Evolutionary conservation across 2,329 filamentous ascomycete genomes (phyloP).

Genomic region (Cladophialophora bantiana): DNA sequence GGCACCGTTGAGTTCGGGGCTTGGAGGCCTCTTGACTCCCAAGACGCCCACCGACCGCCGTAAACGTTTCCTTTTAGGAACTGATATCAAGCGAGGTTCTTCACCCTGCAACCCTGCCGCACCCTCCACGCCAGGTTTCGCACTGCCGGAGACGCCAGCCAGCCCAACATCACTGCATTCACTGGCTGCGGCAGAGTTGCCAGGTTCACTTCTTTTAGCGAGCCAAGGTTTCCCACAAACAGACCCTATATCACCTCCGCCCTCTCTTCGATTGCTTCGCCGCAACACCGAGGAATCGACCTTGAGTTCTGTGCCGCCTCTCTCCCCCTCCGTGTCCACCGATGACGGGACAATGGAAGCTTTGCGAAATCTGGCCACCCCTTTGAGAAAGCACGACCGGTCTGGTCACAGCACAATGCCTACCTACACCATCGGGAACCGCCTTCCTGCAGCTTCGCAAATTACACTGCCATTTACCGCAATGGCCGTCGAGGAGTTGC

Average conservation of each 20-base stretch:
- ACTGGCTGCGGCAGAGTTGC: conserved; percentile 28
- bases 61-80: conserved; percentile 3
- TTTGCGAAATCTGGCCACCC: conserved; percentile 28
- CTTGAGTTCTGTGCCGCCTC: conserved; percentile 23
- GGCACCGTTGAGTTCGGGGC: conserved; percentile 14
- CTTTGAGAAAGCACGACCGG: conserved; percentile 33
- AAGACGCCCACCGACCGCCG: conserved; percentile 30
- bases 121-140: conserved; percentile 11
- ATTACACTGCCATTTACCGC: conserved; percentile 32
- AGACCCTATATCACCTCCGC: conserved; percentile 33
- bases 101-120: conserved; percentile 24
- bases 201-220: conserved; percentile 33
- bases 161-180: conserved; percentile 19
- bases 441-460: conserved; percentile 11
- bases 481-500: conserved; percentile 36
- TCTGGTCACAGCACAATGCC: conserved; percentile 24
- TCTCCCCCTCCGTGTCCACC: conserved; percentile 26
- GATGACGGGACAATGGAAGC: conserved; percentile 31
- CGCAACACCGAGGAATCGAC: conserved; percentile 29
- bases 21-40: conserved; percentile 27
- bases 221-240: conserved; percentile 36
- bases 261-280: conserved; percentile 29
- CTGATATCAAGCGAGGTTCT: neutral
- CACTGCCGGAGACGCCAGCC: conserved; percentile 30
- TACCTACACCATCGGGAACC: conserved; percentile 24